Conservation (phyloP, 2,329 filamentous ascomycete species). For the Aspergillus proliferans region DNA sequence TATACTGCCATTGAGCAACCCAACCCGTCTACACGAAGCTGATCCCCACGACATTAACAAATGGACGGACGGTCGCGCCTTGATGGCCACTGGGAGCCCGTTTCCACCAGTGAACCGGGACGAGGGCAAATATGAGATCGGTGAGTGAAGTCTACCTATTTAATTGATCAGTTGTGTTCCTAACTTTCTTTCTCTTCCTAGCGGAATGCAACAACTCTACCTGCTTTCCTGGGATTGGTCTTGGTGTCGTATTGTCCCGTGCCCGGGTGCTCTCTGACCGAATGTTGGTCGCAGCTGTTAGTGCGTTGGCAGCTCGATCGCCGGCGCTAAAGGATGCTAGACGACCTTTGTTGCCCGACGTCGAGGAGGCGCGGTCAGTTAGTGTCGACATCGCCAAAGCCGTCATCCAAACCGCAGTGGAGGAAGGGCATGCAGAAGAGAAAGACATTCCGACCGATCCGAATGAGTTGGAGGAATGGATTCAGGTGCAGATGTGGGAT, state of each 20-base stretch:
- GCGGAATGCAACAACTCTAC: conserved; percentile 88
- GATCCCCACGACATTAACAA: conserved; percentile 66
- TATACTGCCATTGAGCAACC: conserved; percentile 77
- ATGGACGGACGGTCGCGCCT: conserved; percentile 71
- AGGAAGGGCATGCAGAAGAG: conserved; percentile 62
- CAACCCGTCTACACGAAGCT: conserved; percentile 76
- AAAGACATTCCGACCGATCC: conserved; percentile 54
- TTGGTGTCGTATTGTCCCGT: conserved; percentile 68
- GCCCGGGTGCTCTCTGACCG: conserved; percentile 62
- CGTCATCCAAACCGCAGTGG: conserved; percentile 65
- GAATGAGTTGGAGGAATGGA: conserved; percentile 33
- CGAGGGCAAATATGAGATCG: conserved; percentile 50
- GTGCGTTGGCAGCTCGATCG: conserved; percentile 63
- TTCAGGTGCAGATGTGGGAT: conserved; percentile 40
- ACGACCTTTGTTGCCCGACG: conserved; percentile 67
- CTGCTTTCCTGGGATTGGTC: conserved; percentile 78
- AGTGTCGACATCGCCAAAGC: conserved; percentile 70
- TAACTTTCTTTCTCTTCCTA: conserved; percentile 18
- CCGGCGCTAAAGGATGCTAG: conserved; percentile 62
- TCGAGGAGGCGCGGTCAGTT: conserved; percentile 65
- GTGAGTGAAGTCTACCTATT: conserved; percentile 25
- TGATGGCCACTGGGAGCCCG: conserved; percentile 78
- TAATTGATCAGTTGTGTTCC: not conserved
- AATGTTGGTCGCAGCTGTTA: conserved; percentile 75
- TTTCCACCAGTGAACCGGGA: conserved; percentile 65